Evolutionary conservation across 1,284 basidiomycete genomes (phyloP), one percentile per base, ranked within the genome.

Genomic region (Tilletia horrida): DNA sequence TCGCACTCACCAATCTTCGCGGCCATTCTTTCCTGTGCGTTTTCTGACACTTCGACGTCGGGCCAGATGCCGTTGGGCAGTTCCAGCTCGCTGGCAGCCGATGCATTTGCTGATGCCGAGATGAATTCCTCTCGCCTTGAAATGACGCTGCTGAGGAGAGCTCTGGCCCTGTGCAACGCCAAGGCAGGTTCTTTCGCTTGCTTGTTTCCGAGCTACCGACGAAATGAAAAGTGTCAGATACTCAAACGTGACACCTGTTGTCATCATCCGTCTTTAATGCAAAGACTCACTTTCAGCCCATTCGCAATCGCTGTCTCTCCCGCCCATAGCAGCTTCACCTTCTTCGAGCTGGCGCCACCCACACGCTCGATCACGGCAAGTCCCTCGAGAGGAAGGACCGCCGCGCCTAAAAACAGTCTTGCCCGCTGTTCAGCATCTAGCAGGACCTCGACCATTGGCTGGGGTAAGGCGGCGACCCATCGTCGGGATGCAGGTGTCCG

Each of bases 201-300:
- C 44, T 69, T 70, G 9, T 70, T 71, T 31, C 76, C 79, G 21
- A 81, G 67, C 67, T 69, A 31, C 31, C n/a, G 21, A 48, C 16
- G 16, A n/a, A 11, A 48, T 48, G 45, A 48, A 48, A n/a, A n/a
- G 18, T 3, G 45, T 48, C 6, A 47, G 21, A 2, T 8, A 25
- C 16, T 14, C 31, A 7, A 3, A 42, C 35, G 35, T 40, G n/a
- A n/a, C n/a, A n/a, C n/a, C n/a, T n/a, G n/a, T n/a, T n/a, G n/a
- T n/a, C n/a, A n/a, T n/a, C n/a, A n/a, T n/a, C n/a, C n/a, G n/a
- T n/a, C n/a, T n/a, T n/a, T n/a, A n/a, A n/a, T n/a, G n/a, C n/a
- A n/a, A n/a, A 25, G 18, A 3, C 69, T 50, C 69, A 71, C 66
- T 62, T 81, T 81, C 63, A 81, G 76, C 1, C 79, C 80, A n/a